Evolutionary conservation across 495 filamentous ascomycete species (phyloP), one percentile per base, ranked within the genome.

Genomic region (Hyaloscypha bicolor): DNA sequence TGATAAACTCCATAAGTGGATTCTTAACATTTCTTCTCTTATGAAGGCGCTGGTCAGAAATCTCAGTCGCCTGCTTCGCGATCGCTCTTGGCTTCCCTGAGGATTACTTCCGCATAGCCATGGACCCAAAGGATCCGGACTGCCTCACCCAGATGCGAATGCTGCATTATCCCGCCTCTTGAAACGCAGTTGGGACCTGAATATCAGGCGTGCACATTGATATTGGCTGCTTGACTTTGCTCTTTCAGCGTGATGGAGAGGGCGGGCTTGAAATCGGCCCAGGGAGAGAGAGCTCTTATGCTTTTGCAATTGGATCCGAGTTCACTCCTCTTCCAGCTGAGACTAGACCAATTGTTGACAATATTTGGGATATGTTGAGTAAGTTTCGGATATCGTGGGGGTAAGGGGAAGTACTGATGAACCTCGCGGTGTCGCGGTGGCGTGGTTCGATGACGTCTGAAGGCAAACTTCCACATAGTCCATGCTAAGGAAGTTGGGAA

Each of bases 401-500:
- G 51, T 19, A 14, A 5, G 5, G 51, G 16, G 16, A 53, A n/a
- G 16, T 53, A 53, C 51, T 53, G 16, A 53, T 53, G 51, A 19
- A 25, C n/a, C n/a, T n/a, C n/a, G n/a, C n/a, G n/a, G n/a, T n/a
- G 51, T 25, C 51, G 6, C 22, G 16, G 51, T 87, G 84, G 79
- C 77, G 8, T 87, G 85, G 83, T 83, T 79, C 32, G 85, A 87
- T 66, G 86, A 87, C 78, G 84, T 21, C 85, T 87, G 74, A 87
- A 86, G 75, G 83, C 80, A 33, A 83, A 80, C 1, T 87, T 84
- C 63, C 85, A 86, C 64, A 79, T 83, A 0, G 82, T 85, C 39
- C 51, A 14, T 25, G 51, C 51, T 6, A 53, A 53, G 51, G 51
- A 53, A 19, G 19, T 53, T 4, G 51, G 51, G 16, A 81, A 82